Percentiles rank a stretch among this genome's conserved stretches.
Evolutionary conservation across 441 rosid species (phyloP).

Genomic region (Mallotus repandus): DNA sequence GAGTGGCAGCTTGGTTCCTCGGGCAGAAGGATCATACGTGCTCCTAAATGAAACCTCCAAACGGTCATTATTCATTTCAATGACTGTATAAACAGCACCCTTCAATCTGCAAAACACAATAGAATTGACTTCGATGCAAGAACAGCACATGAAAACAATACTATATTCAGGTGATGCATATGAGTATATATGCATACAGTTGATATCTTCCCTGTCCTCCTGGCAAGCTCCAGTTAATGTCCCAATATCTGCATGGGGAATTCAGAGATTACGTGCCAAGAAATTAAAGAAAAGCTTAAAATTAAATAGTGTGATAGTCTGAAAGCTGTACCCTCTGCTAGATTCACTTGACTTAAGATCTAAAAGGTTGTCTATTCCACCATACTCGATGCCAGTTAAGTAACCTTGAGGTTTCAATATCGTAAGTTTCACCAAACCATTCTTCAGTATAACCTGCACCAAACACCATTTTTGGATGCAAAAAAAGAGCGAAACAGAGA

Average conservation of each 20-base stretch:
- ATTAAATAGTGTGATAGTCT: background rate
- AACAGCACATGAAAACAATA: background rate
- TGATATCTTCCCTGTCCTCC: conserved; percentile 31
- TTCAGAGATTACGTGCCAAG: background rate
- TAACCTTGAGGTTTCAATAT: too few relatives aligned
- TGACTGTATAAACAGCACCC: conserved; percentile 29
- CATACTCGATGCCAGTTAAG: too few relatives aligned
- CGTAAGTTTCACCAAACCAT: conserved; percentile 10
- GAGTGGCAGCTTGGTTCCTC: conserved; percentile 32
- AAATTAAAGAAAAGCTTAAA: background rate
- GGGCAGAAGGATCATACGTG: conserved; percentile 27
- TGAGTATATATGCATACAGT: conserved; percentile 17
- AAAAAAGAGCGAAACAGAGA: background rate
- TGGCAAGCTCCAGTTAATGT: conserved; percentile 38
- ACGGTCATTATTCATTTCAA: conserved; percentile 24
- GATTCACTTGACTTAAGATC: conserved; percentile 23
- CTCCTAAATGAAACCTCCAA: conserved; percentile 46
- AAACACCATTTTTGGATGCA: background rate
- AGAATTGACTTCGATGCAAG: background rate
- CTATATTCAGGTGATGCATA: background rate
- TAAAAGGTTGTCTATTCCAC: conserved; percentile 32
- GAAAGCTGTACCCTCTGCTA: conserved; percentile 33
- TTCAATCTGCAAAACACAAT: conserved; percentile 22
- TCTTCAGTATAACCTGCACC: conserved; percentile 32
- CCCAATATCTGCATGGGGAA: conserved; percentile 37